These are phyloP conservation scores for Pochonia chlamydosporia DNA, from an alignment of 2,329 filamentous ascomycete genomes.

Conservation along the genomic window DNA sequence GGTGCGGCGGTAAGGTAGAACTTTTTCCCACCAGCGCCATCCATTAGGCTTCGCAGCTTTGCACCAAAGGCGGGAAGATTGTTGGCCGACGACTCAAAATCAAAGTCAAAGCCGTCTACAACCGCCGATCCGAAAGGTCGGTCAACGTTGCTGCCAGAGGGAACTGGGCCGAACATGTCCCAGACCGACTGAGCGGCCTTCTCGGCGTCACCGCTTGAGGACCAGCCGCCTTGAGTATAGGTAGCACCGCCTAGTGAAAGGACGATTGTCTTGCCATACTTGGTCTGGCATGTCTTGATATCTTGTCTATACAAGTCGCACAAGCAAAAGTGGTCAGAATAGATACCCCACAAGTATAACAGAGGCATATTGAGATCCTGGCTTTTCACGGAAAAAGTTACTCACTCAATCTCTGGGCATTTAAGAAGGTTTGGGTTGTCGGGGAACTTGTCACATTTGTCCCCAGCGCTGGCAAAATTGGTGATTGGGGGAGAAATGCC, in stretches of 20 bases:
- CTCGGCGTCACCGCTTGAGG: slow-evolving; percentile 42
- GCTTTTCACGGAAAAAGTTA: slow-evolving; percentile 45
- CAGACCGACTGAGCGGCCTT: slow-evolving; percentile 58
- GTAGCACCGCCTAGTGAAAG: slow-evolving; percentile 69
- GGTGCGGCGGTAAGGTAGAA: slow-evolving; percentile 61
- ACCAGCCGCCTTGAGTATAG: slow-evolving; percentile 65
- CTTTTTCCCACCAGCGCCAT: slow-evolving; percentile 45
- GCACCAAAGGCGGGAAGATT: slow-evolving; percentile 59
- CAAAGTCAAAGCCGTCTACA: slow-evolving; percentile 72
- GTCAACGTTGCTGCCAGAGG: slow-evolving; percentile 34
- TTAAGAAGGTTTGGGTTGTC: slow-evolving; percentile 31
- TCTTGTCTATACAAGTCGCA: slow-evolving; percentile 41
- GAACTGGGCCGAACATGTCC: slow-evolving; percentile 61
- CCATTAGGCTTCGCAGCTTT: slow-evolving; percentile 50
- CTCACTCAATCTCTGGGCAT: slow-evolving; percentile 55
- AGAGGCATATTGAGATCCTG: slow-evolving; percentile 41
- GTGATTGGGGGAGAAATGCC: slow-evolving; percentile 48
- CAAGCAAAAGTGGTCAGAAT: too few species aligned
- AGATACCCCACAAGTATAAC: too few species aligned
- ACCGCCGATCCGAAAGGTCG: slow-evolving; percentile 50
- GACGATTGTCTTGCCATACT: slow-evolving; percentile 62
- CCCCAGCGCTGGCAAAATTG: slow-evolving; percentile 59
- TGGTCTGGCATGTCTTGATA: slow-evolving; percentile 54
- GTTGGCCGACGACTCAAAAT: slow-evolving; percentile 56
- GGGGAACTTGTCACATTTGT: slow-evolving; percentile 53